Evolutionary conservation across 192 early-diverging fungal species (phyloP), one percentile per base, ranked within the genome.

Genomic region (Linnemannia zychae): DNA sequence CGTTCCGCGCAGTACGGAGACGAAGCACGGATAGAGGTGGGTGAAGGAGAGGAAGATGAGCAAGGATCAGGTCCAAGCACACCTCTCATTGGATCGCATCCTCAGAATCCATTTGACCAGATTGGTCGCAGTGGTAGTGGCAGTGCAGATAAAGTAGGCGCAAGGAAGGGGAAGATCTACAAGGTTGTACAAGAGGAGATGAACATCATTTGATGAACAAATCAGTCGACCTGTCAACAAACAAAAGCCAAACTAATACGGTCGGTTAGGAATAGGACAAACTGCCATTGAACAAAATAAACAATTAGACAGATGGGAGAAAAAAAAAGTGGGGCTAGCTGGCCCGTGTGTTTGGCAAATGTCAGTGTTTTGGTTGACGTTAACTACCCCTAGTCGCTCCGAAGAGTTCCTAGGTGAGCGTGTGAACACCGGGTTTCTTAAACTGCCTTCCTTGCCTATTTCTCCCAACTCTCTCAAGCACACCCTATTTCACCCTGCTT

Each of bases 141-240:
- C 71, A 15, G 71, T 50, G 17, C 17, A 31, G 47, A 36, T 18
- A n/a, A 53, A 12, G 24, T 18, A 37, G 18, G 12, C 47, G 11
- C 28, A 5, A 69, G 18, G 34, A 63, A 48, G 13, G 60, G 67
- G 28, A 84, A 84, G 72, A 78, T 84, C 37, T 84, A 84, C 44
- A 84, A 84, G 44, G 47, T 46, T 15, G 81, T 84, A 28, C 76
- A 84, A 36, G 71, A 78, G 9, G 81, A 84, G 37, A 63, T 75
- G 53, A 60, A 24, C 2, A 38, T n/a, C 52, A 24, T 1, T 38
- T 75, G 53, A 75, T 52, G 28, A 11, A 12, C 22, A 63, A 28
- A 63, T 12, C 57, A 63, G n/a, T 17, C 24, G 0, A 28, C 9
- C 11, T 28, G 1, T 12, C 18, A 31, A 63, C 57, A 13, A 63